Evolutionary conservation across 441 rosid species (phyloP).

Genomic region (Metrosideros polymorpha): DNA sequence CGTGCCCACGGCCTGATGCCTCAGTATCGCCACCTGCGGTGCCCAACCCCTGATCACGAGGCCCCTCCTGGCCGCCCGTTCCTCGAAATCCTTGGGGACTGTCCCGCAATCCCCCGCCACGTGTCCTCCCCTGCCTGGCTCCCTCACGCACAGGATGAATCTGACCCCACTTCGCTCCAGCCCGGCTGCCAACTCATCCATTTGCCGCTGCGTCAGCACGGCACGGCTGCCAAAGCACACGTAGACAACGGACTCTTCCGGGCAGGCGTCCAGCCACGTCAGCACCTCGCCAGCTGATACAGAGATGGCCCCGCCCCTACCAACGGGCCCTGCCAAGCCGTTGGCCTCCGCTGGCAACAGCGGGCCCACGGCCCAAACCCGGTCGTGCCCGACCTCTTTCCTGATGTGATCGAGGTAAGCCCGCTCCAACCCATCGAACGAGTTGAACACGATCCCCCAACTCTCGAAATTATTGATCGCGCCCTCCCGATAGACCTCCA

Average conservation of each 20-base stretch:
- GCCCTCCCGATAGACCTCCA: conserved; percentile 11
- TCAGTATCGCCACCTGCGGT: conserved; percentile 13
- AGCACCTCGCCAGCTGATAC: not conserved
- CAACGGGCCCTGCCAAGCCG: not conserved
- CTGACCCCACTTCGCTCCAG: conserved; percentile 5
- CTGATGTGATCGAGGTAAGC: conserved; percentile 16
- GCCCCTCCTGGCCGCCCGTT: conserved; percentile 12
- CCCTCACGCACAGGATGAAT: conserved; percentile 4
- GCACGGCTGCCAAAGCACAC: conserved; percentile 20
- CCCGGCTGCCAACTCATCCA: conserved; percentile 1
- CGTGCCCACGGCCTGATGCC: conserved; percentile 10
- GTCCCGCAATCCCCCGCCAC: not conserved
- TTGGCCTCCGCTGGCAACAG: conserved; percentile 3
- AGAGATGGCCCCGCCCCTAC: conserved; percentile 12
- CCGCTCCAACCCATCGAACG: conserved; percentile 25
- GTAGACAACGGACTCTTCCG: conserved; percentile 3
- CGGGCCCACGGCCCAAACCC: conserved; percentile 23
- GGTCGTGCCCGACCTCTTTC: conserved; percentile 4
- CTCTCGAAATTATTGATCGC: conserved; percentile 13
- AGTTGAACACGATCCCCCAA: conserved; percentile 32
- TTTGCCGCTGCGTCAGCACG: not conserved
- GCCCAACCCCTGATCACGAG: conserved; percentile 13
- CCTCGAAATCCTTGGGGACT: conserved; percentile 19
- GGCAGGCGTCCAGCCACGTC: conserved; percentile 15
- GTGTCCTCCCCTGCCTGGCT: not conserved